These are phyloP conservation scores for Loxodes magnus DNA, from an alignment of 73 alveolate species.

Conservation along the genomic window DNA sequence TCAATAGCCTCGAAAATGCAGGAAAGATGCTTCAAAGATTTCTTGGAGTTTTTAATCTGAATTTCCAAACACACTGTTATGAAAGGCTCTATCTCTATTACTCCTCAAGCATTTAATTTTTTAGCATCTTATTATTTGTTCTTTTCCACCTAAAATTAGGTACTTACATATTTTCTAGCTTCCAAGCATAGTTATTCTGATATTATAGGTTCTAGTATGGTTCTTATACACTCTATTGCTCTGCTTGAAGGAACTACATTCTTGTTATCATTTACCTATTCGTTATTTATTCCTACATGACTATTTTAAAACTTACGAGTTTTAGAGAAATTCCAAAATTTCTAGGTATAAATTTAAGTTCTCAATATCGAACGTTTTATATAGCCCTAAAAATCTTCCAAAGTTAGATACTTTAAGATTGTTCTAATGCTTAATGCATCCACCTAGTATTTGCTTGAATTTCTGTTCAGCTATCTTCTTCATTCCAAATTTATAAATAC, in stretches of 20 bases:
- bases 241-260: neutral
- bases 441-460: neutral
- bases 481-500: slow-evolving; percentile 7
- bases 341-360: slow-evolving; percentile 10
- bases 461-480: slow-evolving; percentile 7
- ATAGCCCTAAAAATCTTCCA: slow-evolving; percentile 11
- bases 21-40: neutral
- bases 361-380: neutral
- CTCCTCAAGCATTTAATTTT: slow-evolving; percentile 5
- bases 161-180: neutral
- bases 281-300: too few relatives aligned
- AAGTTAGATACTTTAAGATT: neutral
- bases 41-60: neutral
- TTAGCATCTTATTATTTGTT: slow-evolving; percentile 3
- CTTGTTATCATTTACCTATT: too few relatives aligned
- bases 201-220: too few relatives aligned
- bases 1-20: slow-evolving; percentile 9
- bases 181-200: neutral
- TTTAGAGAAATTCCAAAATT: neutral
- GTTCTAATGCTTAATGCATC: slow-evolving; percentile 1
- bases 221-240: too few relatives aligned
- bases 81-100: slow-evolving; percentile 4
- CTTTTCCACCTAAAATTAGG: slow-evolving; percentile 10
- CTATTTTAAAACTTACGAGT: too few relatives aligned
- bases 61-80: neutral